Conservation (phyloP, 768 basidiomycete genomes). For the Boletus sensibilis region DNA sequence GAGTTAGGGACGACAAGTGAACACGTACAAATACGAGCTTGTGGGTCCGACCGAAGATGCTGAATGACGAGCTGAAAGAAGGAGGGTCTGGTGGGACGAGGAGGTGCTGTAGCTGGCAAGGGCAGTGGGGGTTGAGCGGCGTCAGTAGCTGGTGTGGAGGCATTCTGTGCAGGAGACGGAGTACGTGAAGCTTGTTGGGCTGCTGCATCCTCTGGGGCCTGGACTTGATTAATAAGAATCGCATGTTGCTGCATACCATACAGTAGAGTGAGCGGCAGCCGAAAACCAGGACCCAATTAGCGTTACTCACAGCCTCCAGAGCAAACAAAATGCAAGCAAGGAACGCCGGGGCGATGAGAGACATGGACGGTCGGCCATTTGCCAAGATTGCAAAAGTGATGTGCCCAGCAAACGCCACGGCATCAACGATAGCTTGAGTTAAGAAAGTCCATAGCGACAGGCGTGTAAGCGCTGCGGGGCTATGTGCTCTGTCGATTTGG, state of each 20-base stretch:
- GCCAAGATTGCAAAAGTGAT: slow-evolving; percentile 86
- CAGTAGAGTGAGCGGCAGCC: neutral
- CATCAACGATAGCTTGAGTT: slow-evolving; percentile 74
- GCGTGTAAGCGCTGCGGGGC: slow-evolving; percentile 73
- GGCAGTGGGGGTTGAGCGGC: slow-evolving; percentile 17
- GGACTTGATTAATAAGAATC: slow-evolving; percentile 76
- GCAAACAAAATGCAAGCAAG: slow-evolving; percentile 76
- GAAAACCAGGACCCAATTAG: neutral
- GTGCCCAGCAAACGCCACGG: slow-evolving; percentile 83
- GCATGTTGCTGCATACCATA: slow-evolving; percentile 67
- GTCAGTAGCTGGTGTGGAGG: slow-evolving; percentile 1
- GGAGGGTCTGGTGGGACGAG: slow-evolving; percentile 16
- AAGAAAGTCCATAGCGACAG: slow-evolving; percentile 85
- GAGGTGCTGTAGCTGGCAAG: slow-evolving; percentile 20
- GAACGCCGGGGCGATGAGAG: slow-evolving; percentile 82
- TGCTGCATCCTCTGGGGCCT: slow-evolving; percentile 66
- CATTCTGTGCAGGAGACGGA: slow-evolving; percentile 6
- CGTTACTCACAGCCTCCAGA: slow-evolving; percentile 72
- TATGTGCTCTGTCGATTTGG: slow-evolving; percentile 73
- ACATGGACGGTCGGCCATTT: slow-evolving; percentile 77
- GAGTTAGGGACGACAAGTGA: neutral
- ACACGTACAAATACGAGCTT: slow-evolving; percentile 65
- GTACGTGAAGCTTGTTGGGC: slow-evolving; percentile 28
- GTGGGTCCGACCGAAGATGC: slow-evolving; percentile 65
- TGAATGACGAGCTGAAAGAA: slow-evolving; percentile 53